phyloP scores from a whole-genome alignment of 352 stramenopile genomes.

The Albugo candida region DNA sequence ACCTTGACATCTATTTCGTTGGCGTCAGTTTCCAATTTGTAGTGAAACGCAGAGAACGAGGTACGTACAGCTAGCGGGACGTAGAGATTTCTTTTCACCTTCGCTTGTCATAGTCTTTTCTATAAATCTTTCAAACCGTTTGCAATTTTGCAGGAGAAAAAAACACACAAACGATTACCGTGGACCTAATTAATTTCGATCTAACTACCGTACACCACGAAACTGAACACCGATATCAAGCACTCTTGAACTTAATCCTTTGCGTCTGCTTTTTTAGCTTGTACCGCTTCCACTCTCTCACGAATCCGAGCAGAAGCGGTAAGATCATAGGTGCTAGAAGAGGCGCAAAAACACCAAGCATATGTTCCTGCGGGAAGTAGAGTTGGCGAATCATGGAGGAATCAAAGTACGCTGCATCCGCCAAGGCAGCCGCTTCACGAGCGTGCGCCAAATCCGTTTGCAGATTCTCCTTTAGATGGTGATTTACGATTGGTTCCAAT shows the following conservation, averaged over 20 bases:
- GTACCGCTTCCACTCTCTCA: conserved; percentile 28
- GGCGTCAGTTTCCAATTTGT: too few relatives aligned
- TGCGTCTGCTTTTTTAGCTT: background rate
- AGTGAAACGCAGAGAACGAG: too few relatives aligned
- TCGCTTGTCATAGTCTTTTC: too few relatives aligned
- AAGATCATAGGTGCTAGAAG: conserved; percentile 38
- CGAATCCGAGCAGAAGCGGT: conserved; percentile 29
- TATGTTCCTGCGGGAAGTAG: conserved; percentile 51
- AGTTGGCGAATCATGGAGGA: conserved; percentile 54
- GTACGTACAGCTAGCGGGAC: too few relatives aligned
- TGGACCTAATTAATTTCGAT: too few relatives aligned
- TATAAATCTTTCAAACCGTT: too few relatives aligned
- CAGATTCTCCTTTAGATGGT: background rate
- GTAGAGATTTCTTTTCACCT: too few relatives aligned
- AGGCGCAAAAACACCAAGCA: conserved; percentile 39
- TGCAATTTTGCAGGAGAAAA: too few relatives aligned
- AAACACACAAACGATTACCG: too few relatives aligned
- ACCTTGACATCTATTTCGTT: conserved; percentile 47
- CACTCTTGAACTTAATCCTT: background rate
- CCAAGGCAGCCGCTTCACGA: conserved; percentile 23
- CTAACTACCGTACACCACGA: too few relatives aligned
- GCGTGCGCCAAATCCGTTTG: conserved; percentile 14
- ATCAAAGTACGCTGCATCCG: conserved; percentile 38
- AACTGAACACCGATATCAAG: too few relatives aligned
- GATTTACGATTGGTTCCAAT: conserved; percentile 31